These are phyloP conservation scores for Chlorencoelia australis DNA, from an alignment of 2,329 filamentous ascomycete genomes.

Conservation along the genomic window DNA sequence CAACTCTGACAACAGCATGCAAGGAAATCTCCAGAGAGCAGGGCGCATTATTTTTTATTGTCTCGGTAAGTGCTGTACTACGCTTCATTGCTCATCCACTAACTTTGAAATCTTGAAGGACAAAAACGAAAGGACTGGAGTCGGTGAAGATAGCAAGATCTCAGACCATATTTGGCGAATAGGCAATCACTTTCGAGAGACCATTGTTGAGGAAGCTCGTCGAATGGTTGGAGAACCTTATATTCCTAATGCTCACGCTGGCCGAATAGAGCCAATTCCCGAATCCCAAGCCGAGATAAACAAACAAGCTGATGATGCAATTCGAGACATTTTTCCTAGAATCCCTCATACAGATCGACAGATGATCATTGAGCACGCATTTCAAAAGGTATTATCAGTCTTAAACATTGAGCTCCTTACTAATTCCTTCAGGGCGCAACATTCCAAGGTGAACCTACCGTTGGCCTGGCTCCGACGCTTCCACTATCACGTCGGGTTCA, in stretches of 20 bases:
- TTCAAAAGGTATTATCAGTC: slow-evolving; percentile 44
- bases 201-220: slow-evolving; percentile 47
- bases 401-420: slow-evolving; percentile 4
- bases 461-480: slow-evolving; percentile 46
- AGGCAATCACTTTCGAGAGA: slow-evolving; percentile 50
- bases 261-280: slow-evolving; percentile 47
- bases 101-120: too few species aligned
- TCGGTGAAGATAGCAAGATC: too few species aligned
- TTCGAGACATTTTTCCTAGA: slow-evolving; percentile 54
- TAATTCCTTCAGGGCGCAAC: slow-evolving; percentile 34
- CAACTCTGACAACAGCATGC: slow-evolving; percentile 48
- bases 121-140: too few species aligned
- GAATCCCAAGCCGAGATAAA: slow-evolving; percentile 50
- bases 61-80: slow-evolving; percentile 41
- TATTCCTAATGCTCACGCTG: slow-evolving; percentile 18
- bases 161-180: slow-evolving; percentile 44
- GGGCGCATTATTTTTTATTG: slow-evolving; percentile 56
- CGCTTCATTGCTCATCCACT: slow-evolving; percentile 4
- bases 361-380: slow-evolving; percentile 52
- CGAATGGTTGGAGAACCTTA: slow-evolving; percentile 23
- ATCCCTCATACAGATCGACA: slow-evolving; percentile 56
- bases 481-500: slow-evolving; percentile 52
- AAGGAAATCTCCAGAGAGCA: slow-evolving; percentile 54
- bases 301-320: slow-evolving; percentile 49
- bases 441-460: slow-evolving; percentile 43